Evolutionary conservation across 2,329 filamentous ascomycete genomes (phyloP).

Genomic region (Scortechinia acanthostroma): DNA sequence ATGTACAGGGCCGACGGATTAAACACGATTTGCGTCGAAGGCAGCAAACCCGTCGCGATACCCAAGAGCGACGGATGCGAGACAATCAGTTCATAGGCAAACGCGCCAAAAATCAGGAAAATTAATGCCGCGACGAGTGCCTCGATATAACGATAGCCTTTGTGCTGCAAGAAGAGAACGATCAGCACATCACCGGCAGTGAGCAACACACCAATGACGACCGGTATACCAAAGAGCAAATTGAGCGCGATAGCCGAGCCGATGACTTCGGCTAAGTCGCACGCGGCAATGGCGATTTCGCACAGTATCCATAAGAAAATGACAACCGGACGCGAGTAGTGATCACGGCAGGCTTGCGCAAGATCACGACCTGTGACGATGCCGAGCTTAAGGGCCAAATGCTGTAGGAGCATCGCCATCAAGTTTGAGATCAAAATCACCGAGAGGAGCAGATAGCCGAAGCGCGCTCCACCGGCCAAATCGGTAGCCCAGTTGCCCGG

Average conservation of each 20-base stretch:
- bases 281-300: conserved; percentile 64
- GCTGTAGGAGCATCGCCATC: conserved; percentile 66
- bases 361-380: conserved; percentile 64
- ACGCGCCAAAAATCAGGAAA: too few species aligned
- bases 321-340: conserved; percentile 60
- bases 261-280: conserved; percentile 68
- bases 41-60: too few species aligned
- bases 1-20: conserved; percentile 36
- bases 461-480: conserved; percentile 60
- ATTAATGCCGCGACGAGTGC: too few species aligned
- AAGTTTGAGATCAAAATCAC: conserved; percentile 63
- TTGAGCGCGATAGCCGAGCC: conserved; percentile 67
- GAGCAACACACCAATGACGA: conserved; percentile 58
- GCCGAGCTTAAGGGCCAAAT: conserved; percentile 61
- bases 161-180: conserved; percentile 46
- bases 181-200: conserved; percentile 46
- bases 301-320: conserved; percentile 53
- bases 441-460: conserved; percentile 60
- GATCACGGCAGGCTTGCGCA: conserved; percentile 57
- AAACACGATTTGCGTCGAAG: background rate
- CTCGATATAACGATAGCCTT: too few species aligned
- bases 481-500: conserved; percentile 67
- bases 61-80: too few species aligned
- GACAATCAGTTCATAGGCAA: too few species aligned
- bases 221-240: conserved; percentile 53